Evolutionary conservation across 2,329 filamentous ascomycete genomes (phyloP).

Genomic region (Esteya vermicola): DNA sequence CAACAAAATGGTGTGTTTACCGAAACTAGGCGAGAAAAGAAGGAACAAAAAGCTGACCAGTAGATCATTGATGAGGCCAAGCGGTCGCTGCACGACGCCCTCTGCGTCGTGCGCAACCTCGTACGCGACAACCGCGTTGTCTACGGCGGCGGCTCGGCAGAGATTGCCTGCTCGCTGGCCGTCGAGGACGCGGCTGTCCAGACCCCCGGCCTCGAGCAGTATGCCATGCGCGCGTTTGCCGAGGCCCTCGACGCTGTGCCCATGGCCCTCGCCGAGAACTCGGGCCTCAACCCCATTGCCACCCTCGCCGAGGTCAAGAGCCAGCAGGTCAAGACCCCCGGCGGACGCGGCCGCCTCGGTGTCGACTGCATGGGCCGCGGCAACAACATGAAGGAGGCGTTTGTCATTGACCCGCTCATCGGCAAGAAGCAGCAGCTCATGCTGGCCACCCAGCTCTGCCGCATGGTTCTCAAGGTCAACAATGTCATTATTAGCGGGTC

Average conservation of each 20-base stretch:
- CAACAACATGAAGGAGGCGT: constrained; percentile 96
- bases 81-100: constrained; percentile 88
- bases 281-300: constrained; percentile 87
- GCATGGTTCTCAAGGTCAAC: constrained; percentile 96
- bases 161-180: constrained; percentile 91
- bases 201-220: constrained; percentile 95
- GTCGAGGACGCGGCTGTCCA: constrained; percentile 91
- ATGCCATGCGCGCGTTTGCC: constrained; percentile 95
- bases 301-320: constrained; percentile 92
- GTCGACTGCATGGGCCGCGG: constrained; percentile 97
- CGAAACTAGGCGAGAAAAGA: no score
- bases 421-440: constrained; percentile 96
- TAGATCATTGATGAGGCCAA: constrained; percentile 98
- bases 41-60: no score
- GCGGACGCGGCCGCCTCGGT: constrained; percentile 51
- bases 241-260: constrained; percentile 88
- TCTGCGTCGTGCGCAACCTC: constrained; percentile 94
- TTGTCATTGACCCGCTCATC: constrained; percentile 96
- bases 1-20: constrained; percentile 82
- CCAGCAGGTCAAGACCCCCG: constrained; percentile 69
- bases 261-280: constrained; percentile 96
- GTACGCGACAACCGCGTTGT: constrained; percentile 94
- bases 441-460: constrained; percentile 90
- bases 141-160: constrained; percentile 90
- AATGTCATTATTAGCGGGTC: constrained; percentile 86